Evolutionary conservation across 345 rosid genomes (phyloP).

Genomic region (Laguncularia racemosa): DNA sequence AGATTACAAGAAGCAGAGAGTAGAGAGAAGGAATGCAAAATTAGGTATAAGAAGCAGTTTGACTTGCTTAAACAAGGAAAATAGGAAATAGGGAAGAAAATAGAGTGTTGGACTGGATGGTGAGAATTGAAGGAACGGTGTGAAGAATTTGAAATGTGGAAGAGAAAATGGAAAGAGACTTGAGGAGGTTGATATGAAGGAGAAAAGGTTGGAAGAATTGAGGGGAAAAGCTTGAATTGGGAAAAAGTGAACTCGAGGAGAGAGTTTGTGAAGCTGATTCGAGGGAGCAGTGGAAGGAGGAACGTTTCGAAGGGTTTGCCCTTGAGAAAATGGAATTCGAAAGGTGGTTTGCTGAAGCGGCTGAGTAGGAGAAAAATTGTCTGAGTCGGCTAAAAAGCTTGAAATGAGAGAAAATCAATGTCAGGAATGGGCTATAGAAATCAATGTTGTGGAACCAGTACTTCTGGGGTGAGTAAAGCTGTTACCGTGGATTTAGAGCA

Average conservation of each 20-base stretch:
- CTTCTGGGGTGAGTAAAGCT: no score
- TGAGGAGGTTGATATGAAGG: slow-evolving; percentile 14
- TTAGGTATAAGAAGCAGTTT: no score
- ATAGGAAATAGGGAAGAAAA: no score
- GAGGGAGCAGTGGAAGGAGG: slow-evolving; percentile 19
- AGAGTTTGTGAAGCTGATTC: slow-evolving; percentile 10
- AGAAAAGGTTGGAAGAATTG: slow-evolving; percentile 10
- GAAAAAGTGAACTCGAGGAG: slow-evolving; percentile 12
- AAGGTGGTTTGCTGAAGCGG: slow-evolving; percentile 6
- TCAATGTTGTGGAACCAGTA: background rate
- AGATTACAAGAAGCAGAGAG: no score
- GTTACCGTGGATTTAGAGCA: background rate
- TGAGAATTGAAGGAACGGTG: slow-evolving; percentile 2
- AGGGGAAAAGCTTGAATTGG: slow-evolving; percentile 13
- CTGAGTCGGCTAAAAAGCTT: slow-evolving; percentile 16
- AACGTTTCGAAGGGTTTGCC: slow-evolving; percentile 7
- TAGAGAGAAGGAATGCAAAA: background rate
- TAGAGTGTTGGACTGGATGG: no score
- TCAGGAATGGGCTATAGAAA: slow-evolving; percentile 10
- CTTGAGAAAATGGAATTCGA: slow-evolving; percentile 11
- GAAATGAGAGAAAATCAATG: slow-evolving; percentile 20
- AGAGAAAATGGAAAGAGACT: slow-evolving; percentile 10
- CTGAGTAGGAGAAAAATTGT: slow-evolving; percentile 4
- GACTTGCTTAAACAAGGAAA: no score
- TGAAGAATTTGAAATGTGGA: slow-evolving; percentile 11